Conservation (phyloP, 352 stramenopile genomes). For the Phytophthora kernoviae region DNA sequence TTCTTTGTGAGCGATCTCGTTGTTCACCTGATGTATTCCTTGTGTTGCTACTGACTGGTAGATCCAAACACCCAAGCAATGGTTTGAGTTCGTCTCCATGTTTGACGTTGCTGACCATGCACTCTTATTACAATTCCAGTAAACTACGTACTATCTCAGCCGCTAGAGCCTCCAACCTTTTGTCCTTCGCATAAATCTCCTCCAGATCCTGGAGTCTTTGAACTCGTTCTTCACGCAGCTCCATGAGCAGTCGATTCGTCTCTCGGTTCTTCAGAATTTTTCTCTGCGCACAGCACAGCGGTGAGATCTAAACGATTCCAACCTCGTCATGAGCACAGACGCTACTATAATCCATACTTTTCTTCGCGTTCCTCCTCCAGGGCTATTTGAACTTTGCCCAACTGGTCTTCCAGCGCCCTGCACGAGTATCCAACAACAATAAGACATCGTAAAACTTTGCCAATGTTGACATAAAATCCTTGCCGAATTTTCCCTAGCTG, state of each 20-base stretch:
- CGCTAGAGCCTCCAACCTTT: conserved; percentile 61
- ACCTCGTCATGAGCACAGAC: not conserved
- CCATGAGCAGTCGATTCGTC: conserved; percentile 70
- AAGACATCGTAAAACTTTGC: not conserved
- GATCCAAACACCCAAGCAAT: not conserved
- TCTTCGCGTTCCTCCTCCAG: conserved; percentile 75
- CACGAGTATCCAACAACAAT: conserved; percentile 3
- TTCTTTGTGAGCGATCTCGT: conserved; percentile 74
- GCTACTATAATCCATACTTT: conserved; percentile 43
- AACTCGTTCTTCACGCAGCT: conserved; percentile 77
- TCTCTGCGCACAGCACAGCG: conserved; percentile 37
- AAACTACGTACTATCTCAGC: conserved; percentile 56
- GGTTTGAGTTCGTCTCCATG: not conserved
- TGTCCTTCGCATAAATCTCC: conserved; percentile 84
- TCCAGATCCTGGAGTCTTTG: conserved; percentile 79
- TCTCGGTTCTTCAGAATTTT: conserved; percentile 72
- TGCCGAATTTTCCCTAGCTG: conserved; percentile 70
- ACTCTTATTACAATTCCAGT: not conserved
- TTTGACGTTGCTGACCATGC: not conserved
- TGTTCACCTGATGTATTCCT: conserved; percentile 48
- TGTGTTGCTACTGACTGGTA: conserved; percentile 47
- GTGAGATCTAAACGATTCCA: not conserved
- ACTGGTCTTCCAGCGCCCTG: conserved; percentile 64
- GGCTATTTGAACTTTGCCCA: conserved; percentile 62
- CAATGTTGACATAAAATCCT: not conserved